Percentiles rank a stretch among this genome's conserved stretches.
Conservation (phyloP, 106 monocot species). For the Dioscorea zingiberensis region DNA sequence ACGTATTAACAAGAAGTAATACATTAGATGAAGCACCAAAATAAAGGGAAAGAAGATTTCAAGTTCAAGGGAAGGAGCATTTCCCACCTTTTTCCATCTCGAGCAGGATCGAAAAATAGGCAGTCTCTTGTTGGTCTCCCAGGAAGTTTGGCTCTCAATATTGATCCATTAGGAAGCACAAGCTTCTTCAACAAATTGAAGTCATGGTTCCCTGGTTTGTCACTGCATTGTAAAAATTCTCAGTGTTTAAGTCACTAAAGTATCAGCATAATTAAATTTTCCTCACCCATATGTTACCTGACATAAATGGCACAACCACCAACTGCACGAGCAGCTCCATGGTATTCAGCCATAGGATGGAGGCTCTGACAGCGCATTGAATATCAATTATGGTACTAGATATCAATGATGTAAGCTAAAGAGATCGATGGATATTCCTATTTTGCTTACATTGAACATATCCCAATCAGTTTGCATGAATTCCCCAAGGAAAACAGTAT, state of each 20-base stretch:
- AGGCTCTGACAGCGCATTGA: constrained; percentile 31
- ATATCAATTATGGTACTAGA: no score
- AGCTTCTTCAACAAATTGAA: constrained; percentile 64
- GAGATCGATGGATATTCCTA: background rate
- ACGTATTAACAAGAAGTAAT: background rate
- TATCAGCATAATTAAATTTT: background rate
- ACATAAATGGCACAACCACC: constrained; percentile 82
- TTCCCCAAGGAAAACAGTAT: constrained; percentile 73
- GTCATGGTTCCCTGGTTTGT: constrained; percentile 63
- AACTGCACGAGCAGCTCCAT: constrained; percentile 69
- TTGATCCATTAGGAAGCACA: constrained; percentile 69
- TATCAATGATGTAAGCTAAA: no score
- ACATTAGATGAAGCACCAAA: background rate
- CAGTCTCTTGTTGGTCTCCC: constrained; percentile 72
- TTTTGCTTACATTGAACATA: constrained; percentile 68
- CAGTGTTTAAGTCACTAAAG: no score
- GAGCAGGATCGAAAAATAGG: constrained; percentile 62
- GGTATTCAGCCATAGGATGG: constrained; percentile 76
- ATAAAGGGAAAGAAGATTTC: no score
- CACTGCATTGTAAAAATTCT: constrained; percentile 19
- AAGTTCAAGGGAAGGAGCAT: no score
- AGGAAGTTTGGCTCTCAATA: constrained; percentile 64
- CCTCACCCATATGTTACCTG: constrained; percentile 27
- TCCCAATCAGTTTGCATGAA: constrained; percentile 93
- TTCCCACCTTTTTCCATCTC: constrained; percentile 51